Conservation (phyloP, 2,329 filamentous ascomycete species). For the Thielaviopsis populi region DNA sequence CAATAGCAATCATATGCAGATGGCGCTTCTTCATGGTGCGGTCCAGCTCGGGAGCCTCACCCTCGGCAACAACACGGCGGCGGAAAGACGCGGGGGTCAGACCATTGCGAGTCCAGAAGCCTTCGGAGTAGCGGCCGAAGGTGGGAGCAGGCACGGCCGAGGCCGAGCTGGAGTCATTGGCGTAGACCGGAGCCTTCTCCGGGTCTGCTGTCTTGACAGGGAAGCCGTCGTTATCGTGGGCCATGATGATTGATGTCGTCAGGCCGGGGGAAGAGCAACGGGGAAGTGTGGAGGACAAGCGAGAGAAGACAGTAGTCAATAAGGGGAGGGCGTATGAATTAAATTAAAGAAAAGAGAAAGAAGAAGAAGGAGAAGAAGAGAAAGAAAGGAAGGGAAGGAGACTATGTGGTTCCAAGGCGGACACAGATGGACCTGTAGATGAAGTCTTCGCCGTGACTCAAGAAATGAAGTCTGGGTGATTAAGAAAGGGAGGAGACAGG, state of each 20-base stretch:
- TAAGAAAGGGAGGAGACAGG: constrained; percentile 3
- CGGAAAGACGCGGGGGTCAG: constrained; percentile 28
- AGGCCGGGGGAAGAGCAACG: neutral
- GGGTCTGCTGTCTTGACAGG: constrained; percentile 13
- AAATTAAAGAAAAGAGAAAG: neutral
- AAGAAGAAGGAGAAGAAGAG: neutral
- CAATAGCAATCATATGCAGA: constrained; percentile 48
- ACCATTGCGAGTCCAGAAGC: constrained; percentile 27
- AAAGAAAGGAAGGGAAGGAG: neutral
- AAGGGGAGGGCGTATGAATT: too few relatives aligned
- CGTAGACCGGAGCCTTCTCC: constrained; percentile 14
- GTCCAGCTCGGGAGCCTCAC: constrained; percentile 26
- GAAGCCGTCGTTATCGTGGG: constrained; percentile 4
- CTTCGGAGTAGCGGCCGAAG: constrained; percentile 20
- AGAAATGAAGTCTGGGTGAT: constrained; percentile 11
- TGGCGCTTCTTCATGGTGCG: constrained; percentile 40
- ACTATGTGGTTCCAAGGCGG: neutral
- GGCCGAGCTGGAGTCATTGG: constrained; percentile 11
- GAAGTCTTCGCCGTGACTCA: constrained; percentile 7
- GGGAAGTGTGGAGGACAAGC: neutral
- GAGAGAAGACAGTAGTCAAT: too few relatives aligned
- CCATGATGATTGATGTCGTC: constrained; percentile 7
- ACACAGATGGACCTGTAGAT: neutral
- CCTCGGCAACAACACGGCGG: constrained; percentile 24
- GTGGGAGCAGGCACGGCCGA: constrained; percentile 6